Percentiles rank a stretch among this genome's conserved stretches.
phyloP scores from a whole-genome alignment of 73 alveolate genomes.

The Paraurostyla sp. region DNA sequence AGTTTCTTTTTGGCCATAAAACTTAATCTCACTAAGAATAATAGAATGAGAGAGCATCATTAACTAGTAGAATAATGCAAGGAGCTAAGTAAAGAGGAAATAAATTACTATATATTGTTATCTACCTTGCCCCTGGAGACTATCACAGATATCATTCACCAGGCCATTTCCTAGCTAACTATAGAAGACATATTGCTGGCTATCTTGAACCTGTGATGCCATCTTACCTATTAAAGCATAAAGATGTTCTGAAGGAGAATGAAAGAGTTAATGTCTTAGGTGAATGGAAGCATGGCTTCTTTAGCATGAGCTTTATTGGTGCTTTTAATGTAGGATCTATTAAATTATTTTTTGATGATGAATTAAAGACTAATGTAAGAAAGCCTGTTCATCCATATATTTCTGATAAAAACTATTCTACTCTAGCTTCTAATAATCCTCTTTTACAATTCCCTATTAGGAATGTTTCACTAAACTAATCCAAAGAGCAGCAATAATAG shows the following conservation, averaged over 20 bases:
- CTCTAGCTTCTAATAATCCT: not conserved
- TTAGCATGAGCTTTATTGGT: constrained; percentile 78
- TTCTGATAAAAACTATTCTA: constrained; percentile 52
- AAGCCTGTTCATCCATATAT: constrained; percentile 13
- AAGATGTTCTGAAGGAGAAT: constrained; percentile 68
- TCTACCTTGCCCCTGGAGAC: constrained; percentile 92
- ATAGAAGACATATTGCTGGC: constrained; percentile 87
- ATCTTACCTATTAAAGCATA: constrained; percentile 70
- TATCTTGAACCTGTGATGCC: constrained; percentile 86
- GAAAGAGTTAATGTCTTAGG: constrained; percentile 92
- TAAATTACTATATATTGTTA: not conserved
- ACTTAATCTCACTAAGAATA: not conserved
- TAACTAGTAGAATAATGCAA: not conserved
- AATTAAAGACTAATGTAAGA: constrained; percentile 59
- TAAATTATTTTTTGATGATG: constrained; percentile 74
- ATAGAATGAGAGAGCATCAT: not conserved
- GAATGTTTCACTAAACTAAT: not conserved
- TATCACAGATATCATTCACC: constrained; percentile 94
- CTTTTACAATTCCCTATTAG: not conserved
- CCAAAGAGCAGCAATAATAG: not conserved
- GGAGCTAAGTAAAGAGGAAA: constrained; percentile 58
- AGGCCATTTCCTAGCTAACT: constrained; percentile 69
- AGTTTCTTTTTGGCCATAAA: constrained; percentile 69
- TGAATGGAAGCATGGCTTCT: constrained; percentile 87
- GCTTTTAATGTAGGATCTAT: constrained; percentile 94